Evolutionary conservation across 2,329 filamentous ascomycete species (phyloP).

Genomic region (Xylariomycetidae sp.): DNA sequence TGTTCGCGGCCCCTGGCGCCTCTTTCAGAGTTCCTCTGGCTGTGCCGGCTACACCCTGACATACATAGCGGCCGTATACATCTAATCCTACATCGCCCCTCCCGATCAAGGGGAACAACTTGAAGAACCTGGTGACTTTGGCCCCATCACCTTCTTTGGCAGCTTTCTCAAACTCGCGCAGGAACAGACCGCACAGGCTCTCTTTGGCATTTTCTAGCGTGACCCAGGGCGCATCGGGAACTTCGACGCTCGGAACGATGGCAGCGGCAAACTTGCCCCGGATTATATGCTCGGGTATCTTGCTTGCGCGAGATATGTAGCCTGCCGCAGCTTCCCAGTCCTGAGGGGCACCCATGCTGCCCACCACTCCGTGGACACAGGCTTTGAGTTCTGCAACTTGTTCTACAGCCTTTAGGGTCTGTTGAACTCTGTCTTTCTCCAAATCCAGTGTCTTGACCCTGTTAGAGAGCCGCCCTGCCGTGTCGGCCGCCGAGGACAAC

Average conservation of each 20-base stretch:
- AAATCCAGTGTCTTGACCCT: slow-evolving; percentile 84
- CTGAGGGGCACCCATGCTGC: slow-evolving; percentile 95
- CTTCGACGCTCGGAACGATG: slow-evolving; percentile 92
- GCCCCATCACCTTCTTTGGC: slow-evolving; percentile 81
- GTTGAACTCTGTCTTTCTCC: slow-evolving; percentile 87
- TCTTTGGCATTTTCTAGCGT: slow-evolving; percentile 86
- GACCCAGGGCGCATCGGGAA: slow-evolving; percentile 82
- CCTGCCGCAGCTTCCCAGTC: slow-evolving; percentile 97
- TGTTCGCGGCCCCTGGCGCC: slow-evolving; percentile 51
- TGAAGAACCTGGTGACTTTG: slow-evolving; percentile 94
- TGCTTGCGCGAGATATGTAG: slow-evolving; percentile 78
- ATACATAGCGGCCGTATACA: slow-evolving; percentile 94
- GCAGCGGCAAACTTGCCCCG: slow-evolving; percentile 82
- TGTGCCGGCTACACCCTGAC: slow-evolving; percentile 82
- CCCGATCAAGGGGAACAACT: slow-evolving; percentile 91
- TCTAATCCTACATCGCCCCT: slow-evolving; percentile 85
- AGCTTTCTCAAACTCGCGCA: slow-evolving; percentile 92
- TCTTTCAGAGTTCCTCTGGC: slow-evolving; percentile 78
- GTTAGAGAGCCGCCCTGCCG: slow-evolving; percentile 77
- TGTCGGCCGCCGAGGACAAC: slow-evolving; percentile 80
- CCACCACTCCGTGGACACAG: slow-evolving; percentile 88
- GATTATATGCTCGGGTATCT: slow-evolving; percentile 75
- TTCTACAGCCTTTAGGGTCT: slow-evolving; percentile 87
- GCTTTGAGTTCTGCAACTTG: slow-evolving; percentile 96
- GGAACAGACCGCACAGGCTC: slow-evolving; percentile 82